Evolutionary conservation across 2,329 filamentous ascomycete species (phyloP), one percentile per base, ranked within the genome.

Genomic region (Diaporthe sp.): DNA sequence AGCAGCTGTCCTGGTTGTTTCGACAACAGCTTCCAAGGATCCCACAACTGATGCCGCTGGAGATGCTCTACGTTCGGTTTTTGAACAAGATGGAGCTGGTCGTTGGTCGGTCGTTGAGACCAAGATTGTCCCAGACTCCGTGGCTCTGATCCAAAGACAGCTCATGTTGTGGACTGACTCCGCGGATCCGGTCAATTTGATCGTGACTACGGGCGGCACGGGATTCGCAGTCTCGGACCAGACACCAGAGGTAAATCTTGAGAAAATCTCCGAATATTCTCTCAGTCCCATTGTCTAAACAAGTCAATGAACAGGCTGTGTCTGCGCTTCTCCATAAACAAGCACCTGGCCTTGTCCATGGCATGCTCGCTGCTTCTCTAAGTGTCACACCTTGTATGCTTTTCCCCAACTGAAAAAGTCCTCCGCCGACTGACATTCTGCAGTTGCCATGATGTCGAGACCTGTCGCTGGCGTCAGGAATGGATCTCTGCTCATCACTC

Each of bases 361-460:
- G 92, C 77, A 99, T 99, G 96, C 87, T 99, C 55, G 89, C 95
- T 8, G 88, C 94, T 28, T 98, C 96, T 0, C 86, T 98, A 22
- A 87, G 91, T 57, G 92, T 98, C 45, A 99, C 97, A 3, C 96
- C 96, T 61, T 99, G 95, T 97, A 86, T 86, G 94, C 85, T 45
- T 54, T 72, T 47, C 72, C 30, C n/a, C 19, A 7, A 4, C 28
- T 40, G 30, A 2, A n/a, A 12, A 28, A 30, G 35, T 13, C 9
- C 15, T 40, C 10, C 12, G 60, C 66, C 38, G 12, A 45, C 78
- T 83, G 73, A 83, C 64, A 73, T 17, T 68, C n/a, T 64, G 25
- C 33, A 97, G 95, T 99, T 85, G 97, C 97, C 58, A 93, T 98
- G 86, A 99, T 99, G 97, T 94, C 97, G 69, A 91, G 97, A 60